Conservation (phyloP, 2,329 filamentous ascomycete genomes). For the Hirsutella thompsonii region DNA sequence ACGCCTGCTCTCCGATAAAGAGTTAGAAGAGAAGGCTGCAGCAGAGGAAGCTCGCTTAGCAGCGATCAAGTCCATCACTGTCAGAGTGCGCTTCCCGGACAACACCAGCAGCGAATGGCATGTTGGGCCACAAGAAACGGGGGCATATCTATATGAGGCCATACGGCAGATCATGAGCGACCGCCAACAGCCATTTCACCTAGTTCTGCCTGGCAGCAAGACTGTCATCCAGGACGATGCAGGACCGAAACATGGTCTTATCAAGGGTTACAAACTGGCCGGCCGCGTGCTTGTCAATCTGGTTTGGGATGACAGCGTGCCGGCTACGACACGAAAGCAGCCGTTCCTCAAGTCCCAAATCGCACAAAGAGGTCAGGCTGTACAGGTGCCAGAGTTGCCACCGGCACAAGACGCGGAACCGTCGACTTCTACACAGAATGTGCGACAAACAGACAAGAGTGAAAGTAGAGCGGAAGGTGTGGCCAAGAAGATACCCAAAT, state of each 20-base stretch:
- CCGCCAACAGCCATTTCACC: constrained; percentile 52
- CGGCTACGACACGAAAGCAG: constrained; percentile 37
- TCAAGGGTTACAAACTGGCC: constrained; percentile 58
- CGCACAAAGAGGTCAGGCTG: constrained; percentile 48
- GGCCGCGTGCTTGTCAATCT: constrained; percentile 65
- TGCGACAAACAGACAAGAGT: constrained; percentile 19
- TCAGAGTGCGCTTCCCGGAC: constrained; percentile 83
- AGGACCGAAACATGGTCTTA: constrained; percentile 42
- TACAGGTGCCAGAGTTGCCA: constrained; percentile 49
- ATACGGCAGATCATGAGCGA: constrained; percentile 60
- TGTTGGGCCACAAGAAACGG: constrained; percentile 57
- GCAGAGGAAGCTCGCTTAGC: constrained; percentile 54
- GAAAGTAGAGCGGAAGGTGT: constrained; percentile 24
- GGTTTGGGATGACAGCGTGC: constrained; percentile 55
- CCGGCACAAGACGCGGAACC: constrained; percentile 26
- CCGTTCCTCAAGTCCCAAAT: constrained; percentile 47
- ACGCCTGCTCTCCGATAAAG: constrained; percentile 69
- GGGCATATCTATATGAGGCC: constrained; percentile 58
- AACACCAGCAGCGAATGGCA: constrained; percentile 63
- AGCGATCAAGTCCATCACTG: constrained; percentile 51
- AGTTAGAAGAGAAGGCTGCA: constrained; percentile 57
- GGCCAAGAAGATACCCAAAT: constrained; percentile 47
- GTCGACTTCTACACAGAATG: constrained; percentile 9
- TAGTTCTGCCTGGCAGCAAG: constrained; percentile 50
- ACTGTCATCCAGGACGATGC: constrained; percentile 33